phyloP scores from a whole-genome alignment of 768 basidiomycete species.

The Amanita pallidorosea region DNA sequence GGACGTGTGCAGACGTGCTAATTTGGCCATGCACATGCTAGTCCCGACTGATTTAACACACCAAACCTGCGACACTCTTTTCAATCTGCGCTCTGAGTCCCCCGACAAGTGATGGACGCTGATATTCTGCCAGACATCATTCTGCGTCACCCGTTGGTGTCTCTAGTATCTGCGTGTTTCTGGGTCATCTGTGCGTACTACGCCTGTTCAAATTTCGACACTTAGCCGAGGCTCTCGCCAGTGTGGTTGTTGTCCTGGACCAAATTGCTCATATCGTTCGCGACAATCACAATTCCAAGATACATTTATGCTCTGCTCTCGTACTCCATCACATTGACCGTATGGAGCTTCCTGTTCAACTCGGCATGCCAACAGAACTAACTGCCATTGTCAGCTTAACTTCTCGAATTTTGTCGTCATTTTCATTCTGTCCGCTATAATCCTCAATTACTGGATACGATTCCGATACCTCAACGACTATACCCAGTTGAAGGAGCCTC shows the following conservation, averaged over 20 bases:
- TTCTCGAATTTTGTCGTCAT: conserved; percentile 86
- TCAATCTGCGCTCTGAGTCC: not conserved
- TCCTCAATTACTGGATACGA: conserved; percentile 77
- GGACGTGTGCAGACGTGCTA: not conserved
- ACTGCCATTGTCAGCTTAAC: conserved; percentile 47
- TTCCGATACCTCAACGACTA: conserved; percentile 72
- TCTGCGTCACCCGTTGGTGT: conserved; percentile 60
- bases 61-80: not conserved
- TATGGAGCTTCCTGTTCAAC: conserved; percentile 19
- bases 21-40: not conserved
- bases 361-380: conserved; percentile 3
- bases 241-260: conserved; percentile 80
- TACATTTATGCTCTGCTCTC: conserved; percentile 71
- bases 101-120: conserved; percentile 21
- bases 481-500: conserved; percentile 69
- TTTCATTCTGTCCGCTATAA: conserved; percentile 54
- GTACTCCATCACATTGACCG: conserved; percentile 85
- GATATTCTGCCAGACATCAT: conserved; percentile 22
- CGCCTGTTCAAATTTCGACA: not conserved
- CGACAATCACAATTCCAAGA: conserved; percentile 74
- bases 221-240: conserved; percentile 17
- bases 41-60: not conserved
- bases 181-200: conserved; percentile 67
- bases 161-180: conserved; percentile 71
- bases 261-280: conserved; percentile 63